phyloP scores from a whole-genome alignment of 176 grass and related monocot genomes.

The Avena eriantha region DNA sequence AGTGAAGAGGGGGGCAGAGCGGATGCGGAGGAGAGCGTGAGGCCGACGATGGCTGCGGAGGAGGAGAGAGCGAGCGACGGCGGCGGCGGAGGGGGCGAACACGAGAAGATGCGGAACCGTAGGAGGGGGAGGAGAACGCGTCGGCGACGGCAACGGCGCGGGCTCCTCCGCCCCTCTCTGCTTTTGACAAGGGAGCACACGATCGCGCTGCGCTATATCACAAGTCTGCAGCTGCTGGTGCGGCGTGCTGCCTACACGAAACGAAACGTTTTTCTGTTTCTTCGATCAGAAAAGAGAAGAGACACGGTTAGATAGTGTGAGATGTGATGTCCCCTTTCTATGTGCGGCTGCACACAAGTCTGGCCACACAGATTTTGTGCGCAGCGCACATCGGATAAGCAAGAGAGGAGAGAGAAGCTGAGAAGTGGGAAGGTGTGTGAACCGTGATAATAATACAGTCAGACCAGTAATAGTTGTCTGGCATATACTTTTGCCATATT shows the following conservation, averaged over 20 bases:
- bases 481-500: too few relatives aligned
- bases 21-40: neutral
- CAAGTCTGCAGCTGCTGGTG: neutral
- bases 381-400: too few relatives aligned
- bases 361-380: too few relatives aligned
- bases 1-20: neutral
- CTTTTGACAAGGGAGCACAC: neutral
- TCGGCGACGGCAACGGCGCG: neutral
- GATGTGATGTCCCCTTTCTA: too few relatives aligned
- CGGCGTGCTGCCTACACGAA: conserved; percentile 8
- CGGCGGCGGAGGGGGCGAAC: too few relatives aligned
- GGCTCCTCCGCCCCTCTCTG: neutral
- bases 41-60: neutral
- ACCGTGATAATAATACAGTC: too few relatives aligned
- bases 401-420: too few relatives aligned
- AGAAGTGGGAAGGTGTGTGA: too few relatives aligned
- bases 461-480: too few relatives aligned
- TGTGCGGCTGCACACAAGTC: too few relatives aligned
- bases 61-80: neutral
- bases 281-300: neutral
- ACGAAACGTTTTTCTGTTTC: neutral
- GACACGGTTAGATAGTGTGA: neutral
- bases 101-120: neutral
- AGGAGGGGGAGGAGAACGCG: neutral
- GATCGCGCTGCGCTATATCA: neutral